Evolutionary conservation across 129 eudicot species (phyloP), one percentile per base, ranked within the genome.

Genomic region (Escallonia herrerae): DNA sequence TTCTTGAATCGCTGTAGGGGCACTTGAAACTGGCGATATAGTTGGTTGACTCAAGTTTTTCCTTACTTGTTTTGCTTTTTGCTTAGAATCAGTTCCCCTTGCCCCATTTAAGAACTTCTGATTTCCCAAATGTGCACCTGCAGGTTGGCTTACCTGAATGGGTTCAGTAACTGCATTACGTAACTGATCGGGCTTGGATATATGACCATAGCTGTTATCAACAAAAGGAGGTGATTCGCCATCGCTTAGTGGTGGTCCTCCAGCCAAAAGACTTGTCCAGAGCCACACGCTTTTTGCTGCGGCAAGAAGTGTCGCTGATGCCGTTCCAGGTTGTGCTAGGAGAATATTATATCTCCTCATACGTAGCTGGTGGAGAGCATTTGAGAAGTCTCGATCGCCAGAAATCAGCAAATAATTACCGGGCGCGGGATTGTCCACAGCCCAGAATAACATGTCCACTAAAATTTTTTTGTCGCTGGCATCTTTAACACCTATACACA

Each of bases 381-480:
- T 88, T 5, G 98, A 86, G 74, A 93, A 93, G 67, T 93, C 98
- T 63, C 98, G 79, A 68, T 93, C 98, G n/a, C 98, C 98, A 47
- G 98, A 93, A 10, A 93, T 93, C 64, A 93, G 78, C 51, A 93
- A 76, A 77, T 88, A 93, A 72, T 83, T 93, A 41, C 84, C 84
- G 14, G 98, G 98, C 47, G 96, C 98, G 7, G 95, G 90, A 78
- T 93, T 93, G 73, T 93, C 98, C 44, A 93, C 98, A 0, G 98
- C 98, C 98, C 98, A 93, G 76, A 93, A 93, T 74, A 93, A 78
- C 98, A 93, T 93, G 68, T 93, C 98, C 56, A 93, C 98, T 68
- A 93, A 70, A 63, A 93, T 93, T 79, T 93, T 93, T 80, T 93
- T 93, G 79, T 93, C 98, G 40, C 96, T 88, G 14, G 98, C 95